Conservation (phyloP, 129 eudicot species). For the Pulicaria dysenterica region DNA sequence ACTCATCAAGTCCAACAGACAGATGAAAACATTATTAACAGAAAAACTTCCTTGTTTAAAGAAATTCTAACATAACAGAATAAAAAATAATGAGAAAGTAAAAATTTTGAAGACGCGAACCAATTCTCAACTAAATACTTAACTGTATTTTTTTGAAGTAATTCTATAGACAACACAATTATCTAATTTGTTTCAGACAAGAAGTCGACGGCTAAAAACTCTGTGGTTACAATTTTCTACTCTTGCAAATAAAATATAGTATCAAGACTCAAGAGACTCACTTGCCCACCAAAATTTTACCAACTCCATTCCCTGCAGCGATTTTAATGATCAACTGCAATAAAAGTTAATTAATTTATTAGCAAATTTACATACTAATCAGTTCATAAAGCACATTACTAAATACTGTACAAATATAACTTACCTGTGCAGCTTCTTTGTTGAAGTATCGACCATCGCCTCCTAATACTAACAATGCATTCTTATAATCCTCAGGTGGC, state of each 20-base stretch:
- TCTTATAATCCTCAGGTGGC: conserved; percentile 82
- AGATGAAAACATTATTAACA: background rate
- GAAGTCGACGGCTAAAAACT: too few species aligned
- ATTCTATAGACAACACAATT: too few species aligned
- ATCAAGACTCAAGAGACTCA: conserved; percentile 47
- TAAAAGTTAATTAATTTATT: conserved; percentile 4
- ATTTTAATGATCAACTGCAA: conserved; percentile 87
- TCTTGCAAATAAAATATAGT: background rate
- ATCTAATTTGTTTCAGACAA: too few species aligned
- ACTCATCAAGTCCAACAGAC: background rate
- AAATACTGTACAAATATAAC: background rate
- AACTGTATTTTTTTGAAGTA: too few species aligned
- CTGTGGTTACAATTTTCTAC: too few species aligned
- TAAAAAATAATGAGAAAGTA: background rate
- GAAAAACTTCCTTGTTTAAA: too few species aligned
- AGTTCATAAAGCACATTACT: conserved; percentile 10
- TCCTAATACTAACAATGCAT: conserved; percentile 85
- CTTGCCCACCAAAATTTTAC: conserved; percentile 92
- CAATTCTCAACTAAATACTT: too few species aligned
- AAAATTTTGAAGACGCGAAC: too few species aligned
- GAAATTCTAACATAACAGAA: background rate
- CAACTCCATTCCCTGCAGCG: conserved; percentile 98
- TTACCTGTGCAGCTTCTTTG: conserved; percentile 95
- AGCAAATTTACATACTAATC: conserved; percentile 13
- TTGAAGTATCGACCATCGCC: conserved; percentile 97